Evolutionary conservation across 1,139 yeast species (phyloP), one percentile per base, ranked within the genome.

Genomic region (Taiozyma onychis): DNA sequence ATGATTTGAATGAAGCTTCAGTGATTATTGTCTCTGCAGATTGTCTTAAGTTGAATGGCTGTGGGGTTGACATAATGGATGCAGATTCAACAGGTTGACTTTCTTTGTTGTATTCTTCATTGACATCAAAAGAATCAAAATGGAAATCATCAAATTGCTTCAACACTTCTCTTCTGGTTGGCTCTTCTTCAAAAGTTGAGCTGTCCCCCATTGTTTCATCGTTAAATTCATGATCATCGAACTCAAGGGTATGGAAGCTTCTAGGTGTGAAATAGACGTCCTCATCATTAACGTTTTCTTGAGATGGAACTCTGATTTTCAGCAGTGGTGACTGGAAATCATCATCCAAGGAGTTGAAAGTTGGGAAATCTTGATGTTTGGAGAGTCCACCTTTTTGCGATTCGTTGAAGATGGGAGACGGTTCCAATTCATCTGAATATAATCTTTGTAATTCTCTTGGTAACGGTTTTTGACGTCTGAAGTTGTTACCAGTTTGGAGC

Each of bases 221-320:
- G 6, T 37, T 37, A 5, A 37, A 13, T 3, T 18, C 24, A 37
- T 21, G 21, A 37, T 4, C 41, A 37, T 37, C 41, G 18, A 34
- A 54, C 51, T n/a, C 41, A 50, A 24, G 44, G 9, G 41, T 30
- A 6, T 42, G 51, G 8, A 54, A 41, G 41, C 59, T 60, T 49
- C 52, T 61, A 30, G 64, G 64, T 2, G 63, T 61, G 43, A 55
- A 58, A 42, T 54, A 59, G 3, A 37, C 24, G 14, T 37, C 41
- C 6, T 37, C 24, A 1, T 18, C 41, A 37, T 18, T 21, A 8
- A 18, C 41, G 16, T 37, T 54, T 8, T 55, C 58, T 4, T 50
- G 37, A 2, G 56, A 49, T 6, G 50, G 49, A 10, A 57, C 54
- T 6, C 55, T 55, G 41, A 58, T 54, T 30, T 53, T 55, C 42